Evolutionary conservation across 2,329 filamentous ascomycete genomes (phyloP).

Genomic region (Parascedosporium putredinis): DNA sequence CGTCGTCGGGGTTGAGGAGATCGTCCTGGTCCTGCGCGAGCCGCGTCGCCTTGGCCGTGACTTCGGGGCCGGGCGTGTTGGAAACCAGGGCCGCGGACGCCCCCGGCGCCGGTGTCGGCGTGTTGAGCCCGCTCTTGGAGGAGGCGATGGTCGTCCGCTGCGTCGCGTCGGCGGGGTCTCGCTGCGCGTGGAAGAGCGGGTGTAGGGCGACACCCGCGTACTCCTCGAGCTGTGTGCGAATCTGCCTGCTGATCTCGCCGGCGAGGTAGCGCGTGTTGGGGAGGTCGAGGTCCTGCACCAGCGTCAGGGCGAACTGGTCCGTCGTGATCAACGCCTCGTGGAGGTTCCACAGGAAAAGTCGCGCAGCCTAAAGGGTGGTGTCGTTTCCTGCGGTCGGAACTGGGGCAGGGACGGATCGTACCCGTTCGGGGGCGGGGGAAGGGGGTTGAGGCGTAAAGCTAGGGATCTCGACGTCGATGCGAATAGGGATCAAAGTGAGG

Average conservation of each 20-base stretch:
- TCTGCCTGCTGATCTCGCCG: conserved; percentile 81
- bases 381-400: conserved; percentile 69
- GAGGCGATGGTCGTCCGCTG: conserved; percentile 19
- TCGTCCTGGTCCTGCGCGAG: conserved; percentile 58
- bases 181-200: conserved; percentile 54
- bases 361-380: conserved; percentile 77
- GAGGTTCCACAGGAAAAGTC: conserved; percentile 96
- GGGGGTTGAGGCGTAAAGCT: conserved; percentile 59
- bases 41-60: conserved; percentile 61
- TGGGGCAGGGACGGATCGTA: conserved; percentile 66
- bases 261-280: conserved; percentile 62
- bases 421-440: conserved; percentile 46
- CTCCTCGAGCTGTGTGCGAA: conserved; percentile 88
- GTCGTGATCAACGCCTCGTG: conserved; percentile 91
- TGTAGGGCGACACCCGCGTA: conserved; percentile 91
- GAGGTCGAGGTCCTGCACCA: conserved; percentile 89
- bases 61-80: conserved; percentile 33
- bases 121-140: conserved; percentile 33
- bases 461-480: conserved; percentile 88
- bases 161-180: conserved; percentile 3
- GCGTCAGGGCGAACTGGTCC: conserved; percentile 83
- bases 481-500: conserved; percentile 85
- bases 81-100: conserved; percentile 35
- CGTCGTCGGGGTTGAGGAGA: conserved; percentile 84
- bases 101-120: neutral